Evolutionary conservation across 208 protist genomes (phyloP).

Genomic region (Borovskyia barvae): DNA sequence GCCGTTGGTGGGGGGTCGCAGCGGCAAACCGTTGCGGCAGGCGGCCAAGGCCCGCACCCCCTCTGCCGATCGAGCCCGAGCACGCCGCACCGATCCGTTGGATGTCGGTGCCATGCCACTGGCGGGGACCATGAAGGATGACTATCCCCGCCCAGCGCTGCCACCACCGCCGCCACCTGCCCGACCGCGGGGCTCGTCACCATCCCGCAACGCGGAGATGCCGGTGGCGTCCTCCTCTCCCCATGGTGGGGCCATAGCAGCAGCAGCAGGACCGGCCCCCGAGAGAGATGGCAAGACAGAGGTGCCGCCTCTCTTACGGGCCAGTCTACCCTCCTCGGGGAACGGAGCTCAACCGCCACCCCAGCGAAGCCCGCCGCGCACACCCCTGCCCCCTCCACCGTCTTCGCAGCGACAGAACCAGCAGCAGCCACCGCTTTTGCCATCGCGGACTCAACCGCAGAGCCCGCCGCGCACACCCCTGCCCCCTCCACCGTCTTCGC

Average conservation of each 20-base stretch:
- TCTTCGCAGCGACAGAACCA: neutral
- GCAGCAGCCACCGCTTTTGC: neutral
- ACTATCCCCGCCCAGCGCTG: conserved; percentile 23
- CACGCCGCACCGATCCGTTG: conserved; percentile 4
- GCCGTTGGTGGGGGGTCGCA: conserved; percentile 9
- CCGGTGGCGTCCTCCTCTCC: conserved; percentile 1
- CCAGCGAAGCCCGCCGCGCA: too few relatives aligned
- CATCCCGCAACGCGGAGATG: neutral
- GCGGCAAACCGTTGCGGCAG: too few relatives aligned
- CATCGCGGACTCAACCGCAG: too few relatives aligned
- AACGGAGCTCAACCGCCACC: neutral
- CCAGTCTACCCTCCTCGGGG: conserved; percentile 13
- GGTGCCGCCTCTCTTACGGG: conserved; percentile 10
- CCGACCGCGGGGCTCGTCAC: conserved; percentile 25
- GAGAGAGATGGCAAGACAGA: neutral
- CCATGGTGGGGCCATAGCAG: too few relatives aligned
- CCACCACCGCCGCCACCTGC: conserved; percentile 25
- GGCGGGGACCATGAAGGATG: conserved; percentile 13
- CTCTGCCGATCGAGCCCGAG: neutral
- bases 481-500: too few relatives aligned
- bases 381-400: too few relatives aligned
- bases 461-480: too few relatives aligned
- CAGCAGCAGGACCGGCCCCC: too few relatives aligned
- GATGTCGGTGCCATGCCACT: conserved; percentile 15
- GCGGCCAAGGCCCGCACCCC: conserved; percentile 1